Evolutionary conservation across 23 red algal genomes (phyloP), one percentile per base, ranked within the genome.

Genomic region (Agarophyton chilense): DNA sequence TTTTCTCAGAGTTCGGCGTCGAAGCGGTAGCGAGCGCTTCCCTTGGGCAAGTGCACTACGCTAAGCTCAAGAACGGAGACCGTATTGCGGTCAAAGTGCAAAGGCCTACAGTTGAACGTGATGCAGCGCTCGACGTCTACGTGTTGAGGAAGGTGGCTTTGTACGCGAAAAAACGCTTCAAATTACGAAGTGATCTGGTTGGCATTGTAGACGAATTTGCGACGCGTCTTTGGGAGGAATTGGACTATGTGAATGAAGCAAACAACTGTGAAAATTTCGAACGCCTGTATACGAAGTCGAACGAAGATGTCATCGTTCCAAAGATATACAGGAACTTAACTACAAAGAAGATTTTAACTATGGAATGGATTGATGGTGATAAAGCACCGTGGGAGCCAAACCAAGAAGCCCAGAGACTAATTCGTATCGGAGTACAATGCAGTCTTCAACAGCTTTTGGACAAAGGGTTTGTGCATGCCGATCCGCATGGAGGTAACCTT

Each of bases 181-280:
- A 84, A 28, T 75, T 99, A 38, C 89, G 97, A 22, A 94, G 93
- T 31, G 87, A 99, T 82, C 28, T 99, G 54, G 92, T 85, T 61
- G 97, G 87, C 1, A 95, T 99, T 71, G 78, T 96, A 19, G 97
- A 99, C 63, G 97, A 99, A 77, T 99, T 96, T 79, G 97, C 90
- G 1, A 84, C 83, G 0, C 88, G 91, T 51, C 81, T 99, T 2
- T 96, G 92, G 72, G 93, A 99, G 45, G 97, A 99, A 64, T 73
- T 96, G 72, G 94, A 99, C 74, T 99, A 99, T 62, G 85, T 91
- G 35, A 81, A 93, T 29, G 97, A 99, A 82, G 90, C 82, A 5
- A 45, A 73, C 16, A 94, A 99, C 54, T 78, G 79, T 11, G 75
- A 81, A 36, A 77, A 64, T n/a, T 99, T 99, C 77, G 25, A 64